Evolutionary conservation across 2,329 filamentous ascomycete genomes (phyloP).

Genomic region (Pyrenophora seminiperda): DNA sequence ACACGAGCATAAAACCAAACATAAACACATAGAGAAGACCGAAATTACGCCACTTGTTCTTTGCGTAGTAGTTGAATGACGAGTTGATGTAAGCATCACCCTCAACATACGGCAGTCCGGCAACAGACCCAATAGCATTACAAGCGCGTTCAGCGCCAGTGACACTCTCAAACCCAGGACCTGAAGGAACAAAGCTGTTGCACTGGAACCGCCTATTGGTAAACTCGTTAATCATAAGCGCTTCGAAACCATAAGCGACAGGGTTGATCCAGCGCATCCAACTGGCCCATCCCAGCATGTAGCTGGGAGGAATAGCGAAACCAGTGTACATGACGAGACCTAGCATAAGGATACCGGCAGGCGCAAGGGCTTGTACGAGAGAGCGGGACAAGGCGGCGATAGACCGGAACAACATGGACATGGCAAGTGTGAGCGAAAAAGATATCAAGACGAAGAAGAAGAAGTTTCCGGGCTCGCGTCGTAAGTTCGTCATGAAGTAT

Average conservation of each 20-base stretch:
- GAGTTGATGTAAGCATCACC: constrained; percentile 48
- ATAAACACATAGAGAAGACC: constrained; percentile 55
- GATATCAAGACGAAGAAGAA: constrained; percentile 85
- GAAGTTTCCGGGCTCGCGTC: constrained; percentile 74
- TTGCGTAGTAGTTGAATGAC: constrained; percentile 40
- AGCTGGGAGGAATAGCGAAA: constrained; percentile 60
- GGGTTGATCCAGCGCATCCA: constrained; percentile 86
- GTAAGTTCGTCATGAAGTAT: constrained; percentile 87
- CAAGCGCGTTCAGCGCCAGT: constrained; percentile 46
- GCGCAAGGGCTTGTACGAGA: constrained; percentile 62
- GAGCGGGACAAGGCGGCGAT: constrained; percentile 78
- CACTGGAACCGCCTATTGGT: constrained; percentile 64
- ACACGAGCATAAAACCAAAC: constrained; percentile 50
- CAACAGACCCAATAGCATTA: constrained; percentile 49
- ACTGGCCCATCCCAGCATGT: constrained; percentile 80
- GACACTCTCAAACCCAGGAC: constrained; percentile 47
- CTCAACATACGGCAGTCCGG: constrained; percentile 46
- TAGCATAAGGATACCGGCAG: constrained; percentile 64
- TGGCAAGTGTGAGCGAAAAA: constrained; percentile 73
- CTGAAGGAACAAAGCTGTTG: constrained; percentile 51
- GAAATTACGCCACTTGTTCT: constrained; percentile 56
- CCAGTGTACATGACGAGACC: constrained; percentile 71
- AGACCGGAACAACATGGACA: constrained; percentile 86
- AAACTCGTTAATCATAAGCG: constrained; percentile 85
- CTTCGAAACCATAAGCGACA: constrained; percentile 79